Conservation (phyloP, 768 basidiomycete species). For the Roridomyces roridus region DNA sequence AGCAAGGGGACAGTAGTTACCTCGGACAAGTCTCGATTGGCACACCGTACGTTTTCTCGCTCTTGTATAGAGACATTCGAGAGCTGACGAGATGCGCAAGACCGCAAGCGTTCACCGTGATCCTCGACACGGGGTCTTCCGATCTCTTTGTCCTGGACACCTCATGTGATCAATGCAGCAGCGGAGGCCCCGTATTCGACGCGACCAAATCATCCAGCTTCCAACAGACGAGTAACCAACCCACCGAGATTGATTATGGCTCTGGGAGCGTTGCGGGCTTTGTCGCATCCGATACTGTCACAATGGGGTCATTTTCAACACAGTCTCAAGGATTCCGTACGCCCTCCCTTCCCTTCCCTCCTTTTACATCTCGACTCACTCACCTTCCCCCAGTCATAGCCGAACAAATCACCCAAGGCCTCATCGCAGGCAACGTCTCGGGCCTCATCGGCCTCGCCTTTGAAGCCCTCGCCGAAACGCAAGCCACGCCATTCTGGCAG, state of each 20-base stretch:
- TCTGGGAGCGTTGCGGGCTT: conserved; percentile 69
- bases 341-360: conserved; percentile 25
- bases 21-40: conserved; percentile 60
- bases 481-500: conserved; percentile 71
- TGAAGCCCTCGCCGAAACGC: conserved; percentile 58
- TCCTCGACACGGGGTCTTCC: conserved; percentile 91
- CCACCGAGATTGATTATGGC: conserved; percentile 37
- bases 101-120: conserved; percentile 72
- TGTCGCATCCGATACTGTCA: conserved; percentile 64
- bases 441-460: conserved; percentile 85
- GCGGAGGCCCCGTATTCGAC: conserved; percentile 51
- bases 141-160: conserved; percentile 86
- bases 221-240: conserved; percentile 26
- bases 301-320: conserved; percentile 68
- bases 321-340: conserved; percentile 59
- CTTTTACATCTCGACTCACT: conserved; percentile 12
- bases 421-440: conserved; percentile 58
- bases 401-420: conserved; percentile 46
- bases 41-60: conserved; percentile 59
- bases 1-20: conserved; percentile 65
- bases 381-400: conserved; percentile 58
- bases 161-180: conserved; percentile 50
- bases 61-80: neutral
- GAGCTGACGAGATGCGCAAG: conserved; percentile 35
- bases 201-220: conserved; percentile 49